A percentile compares a stretch with the other conserved stretches of the same genome.
Evolutionary conservation across 495 filamentous ascomycete species (phyloP).

Genomic region (Ascodesmis nigricans): DNA sequence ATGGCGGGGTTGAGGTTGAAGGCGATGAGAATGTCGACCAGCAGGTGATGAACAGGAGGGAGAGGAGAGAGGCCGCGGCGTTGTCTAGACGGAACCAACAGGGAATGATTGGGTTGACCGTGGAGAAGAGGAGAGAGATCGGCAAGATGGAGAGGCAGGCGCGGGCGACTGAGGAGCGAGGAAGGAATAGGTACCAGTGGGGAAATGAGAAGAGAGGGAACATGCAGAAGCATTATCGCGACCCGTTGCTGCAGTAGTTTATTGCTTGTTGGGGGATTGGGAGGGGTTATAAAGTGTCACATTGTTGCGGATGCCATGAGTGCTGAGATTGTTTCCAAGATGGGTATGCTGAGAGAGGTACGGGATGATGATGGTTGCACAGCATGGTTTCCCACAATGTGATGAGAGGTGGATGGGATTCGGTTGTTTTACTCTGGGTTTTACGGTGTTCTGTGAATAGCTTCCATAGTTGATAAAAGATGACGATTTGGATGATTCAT

Average conservation of each 20-base stretch:
- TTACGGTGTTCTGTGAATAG: too few species aligned
- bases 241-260: slow-evolving; percentile 24
- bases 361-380: too few species aligned
- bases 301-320: too few species aligned
- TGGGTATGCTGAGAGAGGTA: too few species aligned
- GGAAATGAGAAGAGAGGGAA: slow-evolving; percentile 43
- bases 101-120: slow-evolving; percentile 53
- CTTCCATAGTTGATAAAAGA: too few species aligned
- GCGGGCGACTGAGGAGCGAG: slow-evolving; percentile 36
- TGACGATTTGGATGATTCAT: too few species aligned
- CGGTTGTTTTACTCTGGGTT: too few species aligned
- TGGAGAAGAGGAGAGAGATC: slow-evolving; percentile 46
- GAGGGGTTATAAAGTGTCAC: background rate
- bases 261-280: slow-evolving; percentile 1
- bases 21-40: slow-evolving; percentile 8
- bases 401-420: too few species aligned
- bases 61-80: slow-evolving; percentile 33
- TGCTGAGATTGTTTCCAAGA: too few species aligned
- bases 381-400: too few species aligned
- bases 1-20: slow-evolving; percentile 18
- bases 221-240: slow-evolving; percentile 56
- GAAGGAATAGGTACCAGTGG: slow-evolving; percentile 35
- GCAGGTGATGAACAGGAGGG: slow-evolving; percentile 18
- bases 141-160: slow-evolving; percentile 41
- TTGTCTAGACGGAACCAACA: slow-evolving; percentile 44